These are phyloP conservation scores for Diaporthe sp. DNA, from an alignment of 2,329 filamentous ascomycete genomes.

Conservation along the genomic window DNA sequence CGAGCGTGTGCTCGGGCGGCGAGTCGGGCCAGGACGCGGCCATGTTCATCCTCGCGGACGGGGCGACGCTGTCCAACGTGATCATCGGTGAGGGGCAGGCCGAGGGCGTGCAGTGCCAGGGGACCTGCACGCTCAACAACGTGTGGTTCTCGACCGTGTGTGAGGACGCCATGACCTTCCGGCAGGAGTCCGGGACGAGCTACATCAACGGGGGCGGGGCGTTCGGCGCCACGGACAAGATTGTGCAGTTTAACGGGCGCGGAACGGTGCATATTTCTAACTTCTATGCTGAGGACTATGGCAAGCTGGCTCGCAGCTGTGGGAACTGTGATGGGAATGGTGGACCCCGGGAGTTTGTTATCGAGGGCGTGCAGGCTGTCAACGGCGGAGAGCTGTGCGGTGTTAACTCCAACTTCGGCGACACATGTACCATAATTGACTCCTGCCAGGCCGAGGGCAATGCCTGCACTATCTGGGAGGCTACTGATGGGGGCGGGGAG, in stretches of 20 bases:
- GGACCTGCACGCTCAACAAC: constrained; percentile 58
- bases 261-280: constrained; percentile 51
- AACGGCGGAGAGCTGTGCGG: constrained; percentile 58
- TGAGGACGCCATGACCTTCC: constrained; percentile 53
- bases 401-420: constrained; percentile 64
- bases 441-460: constrained; percentile 39
- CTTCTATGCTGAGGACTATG: constrained; percentile 59
- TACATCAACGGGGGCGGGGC: constrained; percentile 55
- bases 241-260: constrained; percentile 55
- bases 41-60: constrained; percentile 64
- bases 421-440: constrained; percentile 47
- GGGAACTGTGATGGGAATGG: constrained; percentile 60
- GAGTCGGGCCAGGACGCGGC: constrained; percentile 46
- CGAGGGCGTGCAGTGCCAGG: constrained; percentile 63
- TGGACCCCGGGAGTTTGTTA: constrained; percentile 54
- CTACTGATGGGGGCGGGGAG: constrained; percentile 6
- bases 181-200: constrained; percentile 51
- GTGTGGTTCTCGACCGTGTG: constrained; percentile 51
- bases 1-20: constrained; percentile 9
- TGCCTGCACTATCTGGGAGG: background rate
- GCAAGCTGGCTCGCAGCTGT: constrained; percentile 62
- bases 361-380: constrained; percentile 59
- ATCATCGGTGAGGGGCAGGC: constrained; percentile 63
- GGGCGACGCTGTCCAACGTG: constrained; percentile 63
- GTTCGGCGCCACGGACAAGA: constrained; percentile 52